These are phyloP conservation scores for Monosporascus cannonballus DNA, from an alignment of 2,329 filamentous ascomycete genomes.

Conservation along the genomic window DNA sequence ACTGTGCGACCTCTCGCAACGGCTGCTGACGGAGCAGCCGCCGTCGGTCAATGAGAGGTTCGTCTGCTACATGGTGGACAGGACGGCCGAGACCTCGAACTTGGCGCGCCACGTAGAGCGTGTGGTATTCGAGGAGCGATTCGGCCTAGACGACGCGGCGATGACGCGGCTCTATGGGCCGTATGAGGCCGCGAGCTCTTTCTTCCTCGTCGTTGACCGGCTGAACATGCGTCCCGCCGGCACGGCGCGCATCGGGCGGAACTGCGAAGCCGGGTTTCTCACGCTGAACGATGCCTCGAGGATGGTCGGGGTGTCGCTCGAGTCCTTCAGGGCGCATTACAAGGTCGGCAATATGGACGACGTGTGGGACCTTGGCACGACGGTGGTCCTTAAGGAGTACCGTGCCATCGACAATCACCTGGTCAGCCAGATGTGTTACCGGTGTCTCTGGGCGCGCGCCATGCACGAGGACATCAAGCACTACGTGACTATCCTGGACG, in stretches of 20 bases:
- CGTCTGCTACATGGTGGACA: constrained; percentile 5
- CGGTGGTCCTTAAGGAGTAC: constrained; percentile 3
- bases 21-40: constrained; percentile 6
- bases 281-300: constrained; percentile 4
- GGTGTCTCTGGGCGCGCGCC: constrained; percentile 3
- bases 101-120: constrained; percentile 9
- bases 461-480: constrained; percentile 4
- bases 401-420: constrained; percentile 4
- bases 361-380: constrained; percentile 7
- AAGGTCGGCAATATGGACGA: constrained; percentile 2
- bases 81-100: constrained; percentile 5
- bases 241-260: constrained; percentile 2
- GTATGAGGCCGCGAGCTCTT: constrained; percentile 5
- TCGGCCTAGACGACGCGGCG: constrained; percentile 5
- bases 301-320: constrained; percentile 1
- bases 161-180: constrained; percentile 6
- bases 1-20: constrained; percentile 1
- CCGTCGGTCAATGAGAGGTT: constrained; percentile 3
- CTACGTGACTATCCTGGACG: constrained; percentile 6
- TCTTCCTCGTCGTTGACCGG: constrained; percentile 8
- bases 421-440: constrained; percentile 6
- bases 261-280: constrained; percentile 2
- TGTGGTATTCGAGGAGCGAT: constrained; percentile 7
- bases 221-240: not conserved
- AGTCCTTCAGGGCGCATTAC: constrained; percentile 2